phyloP scores from a whole-genome alignment of 2,329 filamentous ascomycete species.

The Conoideocrella luteorostrata region DNA sequence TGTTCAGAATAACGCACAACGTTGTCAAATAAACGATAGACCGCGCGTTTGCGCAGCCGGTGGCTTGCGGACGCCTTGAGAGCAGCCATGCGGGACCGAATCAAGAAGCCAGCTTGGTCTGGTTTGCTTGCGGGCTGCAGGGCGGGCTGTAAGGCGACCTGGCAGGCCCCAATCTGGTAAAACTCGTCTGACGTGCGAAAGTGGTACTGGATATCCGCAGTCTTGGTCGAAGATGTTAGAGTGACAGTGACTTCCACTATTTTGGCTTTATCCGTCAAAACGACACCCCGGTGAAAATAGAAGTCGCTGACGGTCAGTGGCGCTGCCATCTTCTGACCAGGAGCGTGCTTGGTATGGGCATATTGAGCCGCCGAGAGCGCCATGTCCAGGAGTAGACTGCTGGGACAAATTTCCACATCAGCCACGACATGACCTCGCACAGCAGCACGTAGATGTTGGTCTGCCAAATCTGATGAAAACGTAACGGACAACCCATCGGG shows the following conservation, averaged over 20 bases:
- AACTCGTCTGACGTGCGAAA: not conserved
- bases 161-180: not conserved
- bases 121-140: not conserved
- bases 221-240: not conserved
- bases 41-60: not conserved
- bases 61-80: not conserved
- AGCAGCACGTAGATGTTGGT: not conserved
- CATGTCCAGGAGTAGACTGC: slow-evolving; percentile 4
- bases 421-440: slow-evolving; percentile 1
- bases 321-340: not conserved
- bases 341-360: not conserved
- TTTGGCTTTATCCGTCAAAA: not conserved
- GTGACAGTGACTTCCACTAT: not conserved
- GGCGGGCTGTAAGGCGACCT: no score
- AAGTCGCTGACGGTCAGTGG: not conserved
- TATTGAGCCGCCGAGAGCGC: slow-evolving; percentile 4
- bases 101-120: not conserved
- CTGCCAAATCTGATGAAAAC: not conserved
- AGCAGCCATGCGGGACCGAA: not conserved
- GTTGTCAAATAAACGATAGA: not conserved
- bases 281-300: not conserved
- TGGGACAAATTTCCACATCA: slow-evolving; percentile 1
- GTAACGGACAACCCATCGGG: not conserved
- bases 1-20: not conserved
- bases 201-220: not conserved